These are phyloP conservation scores for Chlamydomonas reinhardtii DNA, from an alignment of 163 green algal genomes.

Conservation along the genomic window DNA sequence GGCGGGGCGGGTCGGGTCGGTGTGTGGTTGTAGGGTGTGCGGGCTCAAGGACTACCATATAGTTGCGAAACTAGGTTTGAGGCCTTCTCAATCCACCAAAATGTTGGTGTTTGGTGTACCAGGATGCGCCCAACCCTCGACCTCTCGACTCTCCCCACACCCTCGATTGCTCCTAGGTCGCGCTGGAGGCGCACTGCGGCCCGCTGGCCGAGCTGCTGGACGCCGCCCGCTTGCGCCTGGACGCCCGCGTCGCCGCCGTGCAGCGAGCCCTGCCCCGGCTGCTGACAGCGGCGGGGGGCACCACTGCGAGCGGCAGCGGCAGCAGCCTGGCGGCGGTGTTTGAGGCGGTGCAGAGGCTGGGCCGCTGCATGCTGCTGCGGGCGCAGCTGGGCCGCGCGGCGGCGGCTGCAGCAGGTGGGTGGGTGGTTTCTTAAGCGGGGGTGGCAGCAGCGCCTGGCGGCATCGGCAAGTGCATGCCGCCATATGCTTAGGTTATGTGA, in stretches of 20 bases:
- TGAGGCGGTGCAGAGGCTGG: constrained; percentile 9
- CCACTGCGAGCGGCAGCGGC: not conserved
- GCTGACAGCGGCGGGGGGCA: not conserved
- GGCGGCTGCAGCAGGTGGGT: not conserved
- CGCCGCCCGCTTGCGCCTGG: not conserved
- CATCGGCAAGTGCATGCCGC: no score
- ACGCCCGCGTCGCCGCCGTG: not conserved
- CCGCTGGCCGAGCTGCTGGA: constrained; percentile 33
- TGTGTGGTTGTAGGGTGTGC: no score
- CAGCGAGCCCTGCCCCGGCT: not conserved
- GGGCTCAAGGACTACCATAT: no score
- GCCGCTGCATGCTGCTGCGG: constrained; percentile 28
- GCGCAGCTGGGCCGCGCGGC: constrained; percentile 40
- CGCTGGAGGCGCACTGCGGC: not conserved
- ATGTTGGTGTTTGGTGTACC: no score
- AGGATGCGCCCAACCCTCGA: no score
- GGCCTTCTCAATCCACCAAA: no score
- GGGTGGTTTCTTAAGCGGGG: no score
- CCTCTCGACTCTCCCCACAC: no score
- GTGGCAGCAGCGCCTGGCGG: no score
- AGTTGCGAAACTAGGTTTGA: no score
- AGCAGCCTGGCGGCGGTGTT: not conserved
- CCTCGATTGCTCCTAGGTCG: not conserved
- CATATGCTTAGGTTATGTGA: no score
- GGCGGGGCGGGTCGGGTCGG: no score